Conservation (phyloP, 495 filamentous ascomycete genomes). For the Letharia columbiana region DNA sequence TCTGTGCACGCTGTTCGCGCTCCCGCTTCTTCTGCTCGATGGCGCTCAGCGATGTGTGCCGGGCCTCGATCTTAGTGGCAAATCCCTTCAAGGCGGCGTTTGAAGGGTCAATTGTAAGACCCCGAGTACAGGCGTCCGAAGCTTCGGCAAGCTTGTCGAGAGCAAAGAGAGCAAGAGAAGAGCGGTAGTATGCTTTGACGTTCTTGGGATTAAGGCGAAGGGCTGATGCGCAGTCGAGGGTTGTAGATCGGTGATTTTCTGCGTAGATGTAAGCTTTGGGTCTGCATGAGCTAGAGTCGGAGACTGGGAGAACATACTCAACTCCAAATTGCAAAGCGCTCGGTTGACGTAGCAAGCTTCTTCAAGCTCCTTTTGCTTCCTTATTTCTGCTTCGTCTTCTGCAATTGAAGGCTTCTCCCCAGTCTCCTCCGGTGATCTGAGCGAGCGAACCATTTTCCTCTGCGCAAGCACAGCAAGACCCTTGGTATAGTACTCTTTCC, state of each 20-base stretch:
- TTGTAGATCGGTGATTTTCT: constrained; percentile 80
- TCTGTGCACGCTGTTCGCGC: constrained; percentile 41
- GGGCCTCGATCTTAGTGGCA: constrained; percentile 46
- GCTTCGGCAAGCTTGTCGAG: constrained; percentile 68
- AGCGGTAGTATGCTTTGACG: constrained; percentile 84
- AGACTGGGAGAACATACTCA: constrained; percentile 40
- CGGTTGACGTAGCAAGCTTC: constrained; percentile 79
- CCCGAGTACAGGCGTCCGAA: constrained; percentile 61
- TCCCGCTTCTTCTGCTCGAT: constrained; percentile 31
- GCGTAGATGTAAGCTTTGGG: not conserved
- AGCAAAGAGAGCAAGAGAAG: constrained; percentile 62
- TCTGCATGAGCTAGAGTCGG: not conserved
- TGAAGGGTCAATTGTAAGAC: constrained; percentile 55
- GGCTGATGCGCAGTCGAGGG: constrained; percentile 69
- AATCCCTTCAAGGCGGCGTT: constrained; percentile 51
- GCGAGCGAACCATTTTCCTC: constrained; percentile 40
- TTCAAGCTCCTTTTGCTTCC: constrained; percentile 50
- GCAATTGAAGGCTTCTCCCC: constrained; percentile 17
- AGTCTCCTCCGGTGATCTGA: constrained; percentile 32
- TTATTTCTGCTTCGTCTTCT: constrained; percentile 41
- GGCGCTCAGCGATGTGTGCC: constrained; percentile 36
- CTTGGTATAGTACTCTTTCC: constrained; percentile 85
- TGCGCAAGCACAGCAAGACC: constrained; percentile 57
- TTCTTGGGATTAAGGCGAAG: constrained; percentile 69
- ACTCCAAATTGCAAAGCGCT: constrained; percentile 73